Evolutionary conservation across 345 rosid species (phyloP).

Genomic region (Euphorbia peplus): DNA sequence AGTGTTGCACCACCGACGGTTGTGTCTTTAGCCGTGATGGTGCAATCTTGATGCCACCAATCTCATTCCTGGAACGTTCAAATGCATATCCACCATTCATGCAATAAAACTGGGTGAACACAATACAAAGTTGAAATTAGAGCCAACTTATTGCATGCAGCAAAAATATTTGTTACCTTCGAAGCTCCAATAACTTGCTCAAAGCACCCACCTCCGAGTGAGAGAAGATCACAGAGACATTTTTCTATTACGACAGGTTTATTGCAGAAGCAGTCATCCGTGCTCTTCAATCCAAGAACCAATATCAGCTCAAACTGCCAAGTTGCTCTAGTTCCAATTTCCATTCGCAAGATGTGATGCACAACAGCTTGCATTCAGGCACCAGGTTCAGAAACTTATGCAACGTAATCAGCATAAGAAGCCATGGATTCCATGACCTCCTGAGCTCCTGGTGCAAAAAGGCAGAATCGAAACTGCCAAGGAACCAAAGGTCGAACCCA

Average conservation of each 20-base stretch:
- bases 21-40: background rate
- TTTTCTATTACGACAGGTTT: background rate
- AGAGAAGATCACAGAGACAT: constrained; percentile 3
- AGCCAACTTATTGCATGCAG: background rate
- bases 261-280: constrained; percentile 10
- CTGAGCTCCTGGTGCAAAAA: constrained; percentile 2
- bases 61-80: constrained; percentile 17
- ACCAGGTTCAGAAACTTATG: constrained; percentile 4
- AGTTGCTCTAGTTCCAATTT: constrained; percentile 3
- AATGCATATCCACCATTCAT: background rate
- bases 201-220: constrained; percentile 19
- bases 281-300: constrained; percentile 3
- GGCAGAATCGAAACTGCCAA: constrained; percentile 8
- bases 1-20: background rate
- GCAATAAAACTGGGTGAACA: background rate
- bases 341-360: constrained; percentile 10
- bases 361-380: background rate
- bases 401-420: constrained; percentile 1
- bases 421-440: constrained; percentile 11
- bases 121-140: background rate
- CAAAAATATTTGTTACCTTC: constrained; percentile 24
- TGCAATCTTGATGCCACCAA: constrained; percentile 17
- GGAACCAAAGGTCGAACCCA: background rate
- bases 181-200: constrained; percentile 16
- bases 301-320: background rate